These are phyloP conservation scores for Aspergillus sojae DNA, from an alignment of 2,329 filamentous ascomycete genomes.

Conservation along the genomic window DNA sequence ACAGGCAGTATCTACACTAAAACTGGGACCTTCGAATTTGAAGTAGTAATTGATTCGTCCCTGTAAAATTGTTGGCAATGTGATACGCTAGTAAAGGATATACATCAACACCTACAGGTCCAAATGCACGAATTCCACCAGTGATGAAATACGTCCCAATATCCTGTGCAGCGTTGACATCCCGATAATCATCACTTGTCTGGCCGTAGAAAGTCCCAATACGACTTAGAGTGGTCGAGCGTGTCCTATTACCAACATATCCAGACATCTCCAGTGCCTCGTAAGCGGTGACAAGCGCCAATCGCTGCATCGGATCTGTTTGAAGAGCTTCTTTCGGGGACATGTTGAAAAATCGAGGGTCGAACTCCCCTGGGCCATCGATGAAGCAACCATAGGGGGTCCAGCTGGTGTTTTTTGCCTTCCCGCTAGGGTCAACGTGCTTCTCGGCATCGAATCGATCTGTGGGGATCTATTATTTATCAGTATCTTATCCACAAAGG, in stretches of 20 bases:
- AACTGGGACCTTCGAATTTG: constrained; percentile 71
- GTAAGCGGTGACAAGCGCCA: constrained; percentile 74
- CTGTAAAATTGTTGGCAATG: too few relatives aligned
- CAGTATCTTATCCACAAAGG: too few relatives aligned
- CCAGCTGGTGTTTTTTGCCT: constrained; percentile 33
- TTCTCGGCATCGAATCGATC: constrained; percentile 38
- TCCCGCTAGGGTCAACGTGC: constrained; percentile 39
- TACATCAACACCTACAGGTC: constrained; percentile 36
- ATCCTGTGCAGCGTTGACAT: constrained; percentile 70
- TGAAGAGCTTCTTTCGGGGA: constrained; percentile 75
- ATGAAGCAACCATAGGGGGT: constrained; percentile 42
- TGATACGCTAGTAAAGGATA: too few relatives aligned
- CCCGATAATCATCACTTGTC: constrained; percentile 66
- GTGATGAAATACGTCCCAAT: constrained; percentile 69
- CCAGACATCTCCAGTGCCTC: constrained; percentile 80
- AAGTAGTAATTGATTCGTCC: constrained; percentile 74
- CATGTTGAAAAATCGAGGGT: constrained; percentile 46
- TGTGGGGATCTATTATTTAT: constrained; percentile 23
- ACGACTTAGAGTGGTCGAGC: constrained; percentile 62
- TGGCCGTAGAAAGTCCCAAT: constrained; percentile 74
- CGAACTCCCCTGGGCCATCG: constrained; percentile 41
- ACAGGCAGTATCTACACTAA: constrained; percentile 74
- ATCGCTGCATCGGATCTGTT: constrained; percentile 77
- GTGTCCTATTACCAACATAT: constrained; percentile 69
- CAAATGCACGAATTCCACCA: constrained; percentile 62